Evolutionary conservation across 2,329 filamentous ascomycete genomes (phyloP).

Genomic region (Cladosporium velox): DNA sequence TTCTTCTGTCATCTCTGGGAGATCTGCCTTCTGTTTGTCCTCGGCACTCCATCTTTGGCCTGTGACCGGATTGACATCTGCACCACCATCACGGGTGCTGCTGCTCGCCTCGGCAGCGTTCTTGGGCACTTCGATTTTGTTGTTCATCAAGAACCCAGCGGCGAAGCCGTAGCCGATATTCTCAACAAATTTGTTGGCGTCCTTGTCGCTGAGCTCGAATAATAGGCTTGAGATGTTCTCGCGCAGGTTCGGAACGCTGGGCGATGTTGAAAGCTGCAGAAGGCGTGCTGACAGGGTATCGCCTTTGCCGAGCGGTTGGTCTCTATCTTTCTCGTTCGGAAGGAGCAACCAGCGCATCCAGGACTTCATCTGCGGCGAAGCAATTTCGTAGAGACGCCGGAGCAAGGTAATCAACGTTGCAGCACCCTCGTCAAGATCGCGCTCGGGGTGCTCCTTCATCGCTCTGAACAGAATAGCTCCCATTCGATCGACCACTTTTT

Average conservation of each 20-base stretch:
- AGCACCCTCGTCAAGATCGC: slow-evolving; percentile 70
- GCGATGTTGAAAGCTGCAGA: slow-evolving; percentile 74
- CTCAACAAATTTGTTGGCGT: slow-evolving; percentile 76
- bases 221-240: slow-evolving; percentile 75
- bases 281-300: slow-evolving; percentile 74
- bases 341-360: slow-evolving; percentile 69
- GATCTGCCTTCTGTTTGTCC: slow-evolving; percentile 53
- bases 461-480: slow-evolving; percentile 70
- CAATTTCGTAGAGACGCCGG: slow-evolving; percentile 72
- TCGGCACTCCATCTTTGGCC: slow-evolving; percentile 63
- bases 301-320: slow-evolving; percentile 73
- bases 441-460: slow-evolving; percentile 62
- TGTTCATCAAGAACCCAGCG: slow-evolving; percentile 82
- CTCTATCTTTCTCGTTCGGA: slow-evolving; percentile 74
- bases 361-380: slow-evolving; percentile 62
- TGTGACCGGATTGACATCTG: slow-evolving; percentile 76
- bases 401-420: slow-evolving; percentile 63
- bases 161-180: slow-evolving; percentile 96
- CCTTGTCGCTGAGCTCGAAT: slow-evolving; percentile 82
- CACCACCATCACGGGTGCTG: slow-evolving; percentile 29
- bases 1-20: slow-evolving; percentile 80
- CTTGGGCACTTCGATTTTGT: slow-evolving; percentile 75
- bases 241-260: slow-evolving; percentile 69
- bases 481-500: slow-evolving; percentile 63
- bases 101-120: slow-evolving; percentile 61